Evolutionary conservation across 2,329 filamentous ascomycete species (phyloP).

Genomic region (Claviceps citrina): DNA sequence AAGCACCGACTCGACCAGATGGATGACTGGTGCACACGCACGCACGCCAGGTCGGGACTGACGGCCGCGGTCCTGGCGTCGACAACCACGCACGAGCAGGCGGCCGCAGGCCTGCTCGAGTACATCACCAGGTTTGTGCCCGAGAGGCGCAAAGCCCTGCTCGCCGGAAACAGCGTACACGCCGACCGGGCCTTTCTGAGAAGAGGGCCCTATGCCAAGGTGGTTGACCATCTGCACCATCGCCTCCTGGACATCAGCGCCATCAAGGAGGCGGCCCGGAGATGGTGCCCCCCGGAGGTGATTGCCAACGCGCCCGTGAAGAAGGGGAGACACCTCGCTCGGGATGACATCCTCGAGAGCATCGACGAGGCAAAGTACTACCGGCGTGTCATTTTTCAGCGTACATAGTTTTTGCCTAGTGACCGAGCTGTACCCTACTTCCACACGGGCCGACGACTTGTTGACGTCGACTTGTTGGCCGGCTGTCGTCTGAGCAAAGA

Average conservation of each 20-base stretch:
- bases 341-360: slow-evolving; percentile 84
- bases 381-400: slow-evolving; percentile 49
- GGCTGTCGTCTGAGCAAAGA: too few relatives aligned
- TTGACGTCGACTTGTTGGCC: too few relatives aligned
- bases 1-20: slow-evolving; percentile 58
- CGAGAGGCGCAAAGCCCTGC: slow-evolving; percentile 47
- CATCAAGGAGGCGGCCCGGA: slow-evolving; percentile 74
- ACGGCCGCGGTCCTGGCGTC: slow-evolving; percentile 63
- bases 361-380: slow-evolving; percentile 86
- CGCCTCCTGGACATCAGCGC: slow-evolving; percentile 82
- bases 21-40: slow-evolving; percentile 75
- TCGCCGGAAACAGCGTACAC: slow-evolving; percentile 90
- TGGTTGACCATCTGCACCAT: slow-evolving; percentile 71
- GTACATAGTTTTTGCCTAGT: too few relatives aligned
- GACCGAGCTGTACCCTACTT: too few relatives aligned
- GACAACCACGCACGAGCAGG: slow-evolving; percentile 52
- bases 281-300: slow-evolving; percentile 47
- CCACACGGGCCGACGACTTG: too few relatives aligned
- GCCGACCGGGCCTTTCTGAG: slow-evolving; percentile 72
- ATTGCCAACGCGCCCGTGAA: slow-evolving; percentile 53
- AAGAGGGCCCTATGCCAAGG: slow-evolving; percentile 54
- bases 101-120: slow-evolving; percentile 54
- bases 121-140: slow-evolving; percentile 67
- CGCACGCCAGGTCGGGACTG: slow-evolving; percentile 69
- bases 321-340: slow-evolving; percentile 63